Percentiles rank a stretch among this genome's conserved stretches.
phyloP scores from a whole-genome alignment of 1,284 basidiomycete species.

The Ustilago lituana region DNA sequence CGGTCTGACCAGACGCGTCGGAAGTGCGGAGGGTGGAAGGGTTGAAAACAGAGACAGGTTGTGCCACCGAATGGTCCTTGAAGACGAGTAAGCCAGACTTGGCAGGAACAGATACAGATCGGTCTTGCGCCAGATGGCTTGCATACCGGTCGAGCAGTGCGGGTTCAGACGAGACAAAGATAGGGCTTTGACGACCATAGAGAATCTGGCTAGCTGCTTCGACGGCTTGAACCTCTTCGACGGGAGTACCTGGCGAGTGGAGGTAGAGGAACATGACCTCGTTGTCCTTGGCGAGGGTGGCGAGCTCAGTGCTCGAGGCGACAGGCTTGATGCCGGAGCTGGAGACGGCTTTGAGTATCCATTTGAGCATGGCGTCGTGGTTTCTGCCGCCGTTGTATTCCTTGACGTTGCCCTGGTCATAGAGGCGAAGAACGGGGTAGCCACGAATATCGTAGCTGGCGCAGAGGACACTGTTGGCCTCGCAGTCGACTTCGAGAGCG shows the following conservation, averaged over 20 bases:
- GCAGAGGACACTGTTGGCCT: slow-evolving; percentile 52
- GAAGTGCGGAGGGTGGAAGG: slow-evolving; percentile 21
- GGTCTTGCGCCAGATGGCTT: slow-evolving; percentile 15
- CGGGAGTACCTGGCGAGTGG: slow-evolving; percentile 35
- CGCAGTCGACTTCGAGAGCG: slow-evolving; percentile 63
- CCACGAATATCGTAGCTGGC: slow-evolving; percentile 40
- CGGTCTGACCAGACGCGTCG: slow-evolving; percentile 3
- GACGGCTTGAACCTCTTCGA: slow-evolving; percentile 24
- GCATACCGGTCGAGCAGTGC: slow-evolving; percentile 48
- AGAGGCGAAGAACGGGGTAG: slow-evolving; percentile 61
- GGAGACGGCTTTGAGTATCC: slow-evolving; percentile 55
- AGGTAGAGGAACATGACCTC: slow-evolving; percentile 62
- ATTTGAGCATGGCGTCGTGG: slow-evolving; percentile 58
- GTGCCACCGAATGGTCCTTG: slow-evolving; percentile 51
- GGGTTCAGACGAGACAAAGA: slow-evolving; percentile 47
- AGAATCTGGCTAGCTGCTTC: slow-evolving; percentile 32
- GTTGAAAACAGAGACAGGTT: slow-evolving; percentile 44
- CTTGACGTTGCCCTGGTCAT: slow-evolving; percentile 51
- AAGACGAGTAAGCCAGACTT: slow-evolving; percentile 60
- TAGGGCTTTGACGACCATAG: slow-evolving; percentile 27
- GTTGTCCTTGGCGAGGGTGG: slow-evolving; percentile 33
- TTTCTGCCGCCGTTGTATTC: slow-evolving; percentile 56
- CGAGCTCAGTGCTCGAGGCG: slow-evolving; percentile 29
- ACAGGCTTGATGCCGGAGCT: slow-evolving; percentile 43
- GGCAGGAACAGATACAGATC: slow-evolving; percentile 14